Percentiles rank a stretch among this genome's conserved stretches.
phyloP scores from a whole-genome alignment of 768 basidiomycete genomes.

The Kwoniella sp. region DNA sequence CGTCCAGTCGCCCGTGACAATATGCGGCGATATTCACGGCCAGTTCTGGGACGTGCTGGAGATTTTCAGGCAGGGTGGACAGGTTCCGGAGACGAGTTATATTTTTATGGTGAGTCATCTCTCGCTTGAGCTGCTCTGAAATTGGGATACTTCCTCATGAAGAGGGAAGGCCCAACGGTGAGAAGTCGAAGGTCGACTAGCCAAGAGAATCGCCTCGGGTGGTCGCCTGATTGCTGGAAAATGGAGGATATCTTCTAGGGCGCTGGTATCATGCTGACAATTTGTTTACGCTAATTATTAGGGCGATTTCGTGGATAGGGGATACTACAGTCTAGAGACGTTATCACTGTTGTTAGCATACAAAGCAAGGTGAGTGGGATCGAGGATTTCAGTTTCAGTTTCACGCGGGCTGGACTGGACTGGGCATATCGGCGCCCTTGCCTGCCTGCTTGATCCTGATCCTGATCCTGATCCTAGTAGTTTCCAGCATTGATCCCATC shows the following conservation, averaged over 20 bases:
- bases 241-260: too few species aligned
- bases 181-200: too few species aligned
- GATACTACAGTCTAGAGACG: slow-evolving; percentile 98
- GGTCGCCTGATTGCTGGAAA: too few species aligned
- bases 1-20: slow-evolving; percentile 59
- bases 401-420: too few species aligned
- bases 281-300: slow-evolving; percentile 1
- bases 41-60: slow-evolving; percentile 96
- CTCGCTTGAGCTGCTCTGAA: background rate
- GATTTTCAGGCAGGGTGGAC: slow-evolving; percentile 97
- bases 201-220: too few species aligned
- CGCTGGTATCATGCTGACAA: too few species aligned
- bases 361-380: slow-evolving; percentile 62
- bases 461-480: too few species aligned
- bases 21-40: slow-evolving; percentile 91
- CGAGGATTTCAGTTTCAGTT: background rate
- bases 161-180: too few species aligned
- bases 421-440: too few species aligned
- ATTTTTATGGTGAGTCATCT: slow-evolving; percentile 79
- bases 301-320: slow-evolving; percentile 98
- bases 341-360: slow-evolving; percentile 93
- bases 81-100: slow-evolving; percentile 98
- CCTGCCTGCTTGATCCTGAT: too few species aligned
- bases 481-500: too few species aligned
- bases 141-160: too few species aligned